phyloP scores from a whole-genome alignment of 805 yeast species.

The Candida fluviatilis region DNA sequence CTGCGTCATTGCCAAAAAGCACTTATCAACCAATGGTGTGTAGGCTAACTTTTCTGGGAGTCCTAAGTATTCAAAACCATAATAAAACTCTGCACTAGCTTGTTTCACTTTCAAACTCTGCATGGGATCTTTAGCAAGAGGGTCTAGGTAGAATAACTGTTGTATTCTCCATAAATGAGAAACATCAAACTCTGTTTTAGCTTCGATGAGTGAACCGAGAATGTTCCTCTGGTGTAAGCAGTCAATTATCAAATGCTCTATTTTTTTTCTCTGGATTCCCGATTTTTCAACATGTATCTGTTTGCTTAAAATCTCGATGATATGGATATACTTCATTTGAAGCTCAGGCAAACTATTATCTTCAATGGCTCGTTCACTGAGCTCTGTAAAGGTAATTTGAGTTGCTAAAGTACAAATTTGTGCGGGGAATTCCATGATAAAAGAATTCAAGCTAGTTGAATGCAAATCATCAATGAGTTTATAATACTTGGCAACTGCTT shows the following conservation, averaged over 20 bases:
- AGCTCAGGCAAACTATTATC: constrained; percentile 3
- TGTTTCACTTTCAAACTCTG: constrained; percentile 45
- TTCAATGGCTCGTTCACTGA: constrained; percentile 28
- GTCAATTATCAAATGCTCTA: constrained; percentile 66
- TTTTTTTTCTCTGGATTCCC: constrained; percentile 34
- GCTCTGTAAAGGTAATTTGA: constrained; percentile 55
- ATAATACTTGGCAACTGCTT: constrained; percentile 21
- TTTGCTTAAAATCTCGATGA: constrained; percentile 24
- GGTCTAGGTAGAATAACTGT: constrained; percentile 45
- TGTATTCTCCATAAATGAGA: constrained; percentile 46
- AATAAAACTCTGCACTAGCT: constrained; percentile 46
- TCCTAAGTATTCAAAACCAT: constrained; percentile 85
- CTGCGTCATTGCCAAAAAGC: constrained; percentile 66
- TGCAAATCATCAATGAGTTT: neutral
- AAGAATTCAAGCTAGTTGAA: constrained; percentile 8
- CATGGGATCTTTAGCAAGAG: constrained; percentile 18
- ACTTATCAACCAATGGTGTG: constrained; percentile 65
- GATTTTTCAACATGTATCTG: constrained; percentile 17
- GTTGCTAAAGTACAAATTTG: constrained; percentile 54
- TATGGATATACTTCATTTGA: constrained; percentile 2
- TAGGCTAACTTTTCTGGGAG: constrained; percentile 66
- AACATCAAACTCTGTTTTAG: constrained; percentile 6
- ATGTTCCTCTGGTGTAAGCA: constrained; percentile 54
- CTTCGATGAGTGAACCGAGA: constrained; percentile 11
- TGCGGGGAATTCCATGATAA: constrained; percentile 44